Evolutionary conservation across 2,329 filamentous ascomycete genomes (phyloP).

Genomic region (Raffaelea ambrosiae): DNA sequence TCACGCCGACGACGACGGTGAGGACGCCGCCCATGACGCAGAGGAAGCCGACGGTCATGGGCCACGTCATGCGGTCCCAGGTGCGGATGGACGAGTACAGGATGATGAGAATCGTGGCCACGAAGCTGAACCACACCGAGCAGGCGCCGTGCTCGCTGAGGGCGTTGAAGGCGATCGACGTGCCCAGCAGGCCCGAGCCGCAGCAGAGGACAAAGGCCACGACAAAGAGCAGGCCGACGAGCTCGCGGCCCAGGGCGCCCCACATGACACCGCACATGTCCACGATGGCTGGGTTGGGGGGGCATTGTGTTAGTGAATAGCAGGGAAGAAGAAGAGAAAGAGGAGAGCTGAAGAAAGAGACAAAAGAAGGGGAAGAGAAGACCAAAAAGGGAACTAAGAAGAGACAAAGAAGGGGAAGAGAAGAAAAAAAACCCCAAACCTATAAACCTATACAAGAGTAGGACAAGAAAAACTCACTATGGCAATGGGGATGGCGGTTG

Average conservation of each 20-base stretch:
- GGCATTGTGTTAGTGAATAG: too few species aligned
- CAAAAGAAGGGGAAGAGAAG: too few species aligned
- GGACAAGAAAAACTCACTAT: too few species aligned
- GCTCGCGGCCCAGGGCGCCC: slow-evolving; percentile 39
- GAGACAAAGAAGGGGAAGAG: too few species aligned
- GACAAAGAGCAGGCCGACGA: slow-evolving; percentile 44
- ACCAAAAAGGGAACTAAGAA: too few species aligned
- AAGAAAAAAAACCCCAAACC: too few species aligned
- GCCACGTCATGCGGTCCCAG: slow-evolving; percentile 42
- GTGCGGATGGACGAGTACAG: slow-evolving; percentile 26
- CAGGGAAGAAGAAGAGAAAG: too few species aligned
- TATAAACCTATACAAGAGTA: too few species aligned
- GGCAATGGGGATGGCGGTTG: slow-evolving; percentile 27
- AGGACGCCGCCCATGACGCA: slow-evolving; percentile 51
- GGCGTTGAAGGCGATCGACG: slow-evolving; percentile 55
- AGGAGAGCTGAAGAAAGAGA: too few species aligned
- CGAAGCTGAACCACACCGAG: slow-evolving; percentile 38
- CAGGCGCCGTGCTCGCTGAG: slow-evolving; percentile 25
- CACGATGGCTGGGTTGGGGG: too few species aligned
- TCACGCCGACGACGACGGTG: slow-evolving; percentile 38
- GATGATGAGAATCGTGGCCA: slow-evolving; percentile 47
- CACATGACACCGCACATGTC: slow-evolving; percentile 52
- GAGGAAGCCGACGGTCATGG: slow-evolving; percentile 38
- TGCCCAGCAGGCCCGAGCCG: too few species aligned
- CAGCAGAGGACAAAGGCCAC: slow-evolving; percentile 40